phyloP scores from a whole-genome alignment of 2,329 filamentous ascomycete species.

The Neonectria neomacrospora region DNA sequence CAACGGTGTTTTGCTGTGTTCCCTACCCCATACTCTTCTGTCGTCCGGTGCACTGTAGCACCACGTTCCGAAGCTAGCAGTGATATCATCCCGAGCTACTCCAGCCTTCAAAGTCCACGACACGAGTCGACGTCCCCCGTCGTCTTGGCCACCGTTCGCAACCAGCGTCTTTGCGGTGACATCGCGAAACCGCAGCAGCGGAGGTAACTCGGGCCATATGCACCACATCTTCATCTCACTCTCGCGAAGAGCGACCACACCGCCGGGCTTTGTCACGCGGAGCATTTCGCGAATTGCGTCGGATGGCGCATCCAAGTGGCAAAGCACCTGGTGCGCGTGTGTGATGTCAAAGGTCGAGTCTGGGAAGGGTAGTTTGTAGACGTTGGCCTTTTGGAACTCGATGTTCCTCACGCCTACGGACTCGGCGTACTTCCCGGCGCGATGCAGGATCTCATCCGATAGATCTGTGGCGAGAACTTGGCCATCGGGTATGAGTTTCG shows the following conservation, averaged over 20 bases:
- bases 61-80: constrained; percentile 46
- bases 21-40: constrained; percentile 44
- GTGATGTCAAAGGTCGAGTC: constrained; percentile 57
- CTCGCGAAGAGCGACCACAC: constrained; percentile 53
- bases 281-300: constrained; percentile 54
- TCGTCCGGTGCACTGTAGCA: constrained; percentile 43
- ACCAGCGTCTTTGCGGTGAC: constrained; percentile 33
- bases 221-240: constrained; percentile 46
- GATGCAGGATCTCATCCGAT: constrained; percentile 46
- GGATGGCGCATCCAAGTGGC: constrained; percentile 51
- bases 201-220: constrained; percentile 44
- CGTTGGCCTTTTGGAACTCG: constrained; percentile 42
- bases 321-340: constrained; percentile 56
- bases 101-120: constrained; percentile 45
- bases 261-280: constrained; percentile 56
- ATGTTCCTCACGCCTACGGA: constrained; percentile 42
- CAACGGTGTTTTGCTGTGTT: no score
- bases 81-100: constrained; percentile 35
- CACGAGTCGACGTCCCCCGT: constrained; percentile 44
- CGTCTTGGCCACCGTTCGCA: constrained; percentile 42
- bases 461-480: constrained; percentile 48
- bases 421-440: constrained; percentile 40
- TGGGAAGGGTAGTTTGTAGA: constrained; percentile 51
- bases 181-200: constrained; percentile 41
- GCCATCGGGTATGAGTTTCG: constrained; percentile 53